phyloP scores from a whole-genome alignment of 192 early-diverging fungal genomes.

The Paraglomus brasilianum region DNA sequence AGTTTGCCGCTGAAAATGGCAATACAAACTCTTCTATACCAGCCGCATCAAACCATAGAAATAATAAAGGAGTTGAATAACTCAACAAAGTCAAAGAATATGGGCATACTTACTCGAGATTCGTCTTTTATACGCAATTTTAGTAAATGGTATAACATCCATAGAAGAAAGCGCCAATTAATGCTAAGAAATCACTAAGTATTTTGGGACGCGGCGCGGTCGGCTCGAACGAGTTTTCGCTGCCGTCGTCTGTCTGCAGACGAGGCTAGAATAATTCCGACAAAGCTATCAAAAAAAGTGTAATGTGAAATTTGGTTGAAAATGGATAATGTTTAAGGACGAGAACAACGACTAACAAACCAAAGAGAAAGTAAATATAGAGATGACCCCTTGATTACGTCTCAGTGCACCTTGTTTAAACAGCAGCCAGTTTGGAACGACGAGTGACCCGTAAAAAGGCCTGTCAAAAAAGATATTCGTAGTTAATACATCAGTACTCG shows the following conservation, averaged over 20 bases:
- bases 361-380: not conserved
- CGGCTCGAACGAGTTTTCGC: not conserved
- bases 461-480: slow-evolving; percentile 58
- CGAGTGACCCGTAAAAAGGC: slow-evolving; percentile 57
- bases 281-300: slow-evolving; percentile 42
- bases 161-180: slow-evolving; percentile 73
- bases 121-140: no score
- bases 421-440: slow-evolving; percentile 57
- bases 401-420: slow-evolving; percentile 55
- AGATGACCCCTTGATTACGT: no score
- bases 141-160: no score
- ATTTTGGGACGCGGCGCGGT: slow-evolving; percentile 30
- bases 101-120: no score
- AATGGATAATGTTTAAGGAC: not conserved
- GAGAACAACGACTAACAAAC: no score
- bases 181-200: slow-evolving; percentile 45
- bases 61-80: no score
- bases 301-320: not conserved
- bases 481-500: no score
- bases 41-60: no score
- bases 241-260: slow-evolving; percentile 42
- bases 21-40: no score
- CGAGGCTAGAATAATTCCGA: slow-evolving; percentile 65
- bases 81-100: no score
- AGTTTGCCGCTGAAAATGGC: no score